These are phyloP conservation scores for Yamadazyma conglobata DNA, from an alignment of 1,139 yeast species.

Conservation along the genomic window DNA sequence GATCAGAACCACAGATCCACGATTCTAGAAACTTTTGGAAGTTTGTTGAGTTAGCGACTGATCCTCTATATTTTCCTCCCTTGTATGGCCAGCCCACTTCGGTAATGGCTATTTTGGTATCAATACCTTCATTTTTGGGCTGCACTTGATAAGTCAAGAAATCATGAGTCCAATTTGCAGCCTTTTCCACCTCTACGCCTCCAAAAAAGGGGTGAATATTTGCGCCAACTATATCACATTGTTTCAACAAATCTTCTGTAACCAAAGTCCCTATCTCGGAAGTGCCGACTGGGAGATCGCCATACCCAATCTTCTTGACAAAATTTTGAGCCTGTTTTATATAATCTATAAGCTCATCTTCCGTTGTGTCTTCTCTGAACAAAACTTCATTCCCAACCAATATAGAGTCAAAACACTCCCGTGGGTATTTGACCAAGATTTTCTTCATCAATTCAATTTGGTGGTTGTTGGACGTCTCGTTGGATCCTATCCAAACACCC, in stretches of 20 bases:
- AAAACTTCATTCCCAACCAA: slow-evolving; percentile 64
- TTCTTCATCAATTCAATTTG: slow-evolving; percentile 45
- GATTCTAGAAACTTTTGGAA: slow-evolving; percentile 47
- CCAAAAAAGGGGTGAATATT: slow-evolving; percentile 70
- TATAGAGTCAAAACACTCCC: slow-evolving; percentile 46
- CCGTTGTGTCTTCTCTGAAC: slow-evolving; percentile 48
- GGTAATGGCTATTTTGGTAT: slow-evolving; percentile 43
- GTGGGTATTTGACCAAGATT: slow-evolving; percentile 44
- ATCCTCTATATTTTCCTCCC: slow-evolving; percentile 48
- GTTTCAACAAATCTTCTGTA: slow-evolving; percentile 30
- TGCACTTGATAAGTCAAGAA: slow-evolving; percentile 44
- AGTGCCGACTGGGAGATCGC: slow-evolving; percentile 50
- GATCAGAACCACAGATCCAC: slow-evolving; percentile 50
- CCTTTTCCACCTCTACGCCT: slow-evolving; percentile 49
- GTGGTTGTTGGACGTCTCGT: slow-evolving; percentile 34
- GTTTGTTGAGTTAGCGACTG: slow-evolving; percentile 46
- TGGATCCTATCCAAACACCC: slow-evolving; percentile 61
- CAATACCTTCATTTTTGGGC: slow-evolving; percentile 22
- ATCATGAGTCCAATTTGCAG: slow-evolving; percentile 53
- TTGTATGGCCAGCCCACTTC: slow-evolving; percentile 73
- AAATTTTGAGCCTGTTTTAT: slow-evolving; percentile 41
- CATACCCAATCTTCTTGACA: slow-evolving; percentile 29
- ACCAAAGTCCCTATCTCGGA: slow-evolving; percentile 51
- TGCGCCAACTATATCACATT: slow-evolving; percentile 57
- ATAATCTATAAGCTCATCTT: slow-evolving; percentile 35